Evolutionary conservation across 2,329 filamentous ascomycete species (phyloP).

Genomic region (Apiospora saccharicola): DNA sequence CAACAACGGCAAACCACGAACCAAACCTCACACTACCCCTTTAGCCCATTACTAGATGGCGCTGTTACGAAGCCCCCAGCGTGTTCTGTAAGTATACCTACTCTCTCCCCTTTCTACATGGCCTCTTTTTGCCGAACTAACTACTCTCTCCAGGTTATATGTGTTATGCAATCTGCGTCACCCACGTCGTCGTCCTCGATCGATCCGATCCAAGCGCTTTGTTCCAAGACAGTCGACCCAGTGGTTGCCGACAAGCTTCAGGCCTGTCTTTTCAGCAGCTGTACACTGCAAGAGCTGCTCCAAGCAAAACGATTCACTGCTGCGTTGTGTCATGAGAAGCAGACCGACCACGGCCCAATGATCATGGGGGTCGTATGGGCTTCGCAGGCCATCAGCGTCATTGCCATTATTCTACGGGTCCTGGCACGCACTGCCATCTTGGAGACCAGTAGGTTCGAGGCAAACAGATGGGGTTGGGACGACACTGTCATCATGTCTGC

Average conservation of each 20-base stretch:
- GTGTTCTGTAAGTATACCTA: not conserved
- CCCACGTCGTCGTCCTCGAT: not conserved
- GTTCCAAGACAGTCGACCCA: not conserved
- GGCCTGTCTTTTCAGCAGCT: not conserved
- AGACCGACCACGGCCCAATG: not conserved
- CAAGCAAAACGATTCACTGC: constrained; percentile 21
- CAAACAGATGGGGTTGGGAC: constrained; percentile 17
- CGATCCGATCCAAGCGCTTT: not conserved
- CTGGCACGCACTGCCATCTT: not conserved
- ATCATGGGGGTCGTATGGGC: constrained; percentile 17
- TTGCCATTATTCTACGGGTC: constrained; percentile 12
- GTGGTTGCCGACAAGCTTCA: not conserved
- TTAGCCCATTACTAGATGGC: not conserved
- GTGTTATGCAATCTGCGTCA: not conserved
- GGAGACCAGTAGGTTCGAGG: not conserved
- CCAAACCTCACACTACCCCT: not conserved
- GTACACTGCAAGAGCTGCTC: constrained; percentile 19
- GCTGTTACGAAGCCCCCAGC: not conserved
- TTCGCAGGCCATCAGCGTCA: not conserved
- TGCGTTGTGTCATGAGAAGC: constrained; percentile 12
- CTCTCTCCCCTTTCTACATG: not conserved
- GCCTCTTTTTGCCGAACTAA: not conserved
- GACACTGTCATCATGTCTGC: constrained; percentile 3
- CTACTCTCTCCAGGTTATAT: not conserved
- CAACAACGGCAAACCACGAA: not conserved